A percentile compares a stretch with the other conserved stretches of the same genome.
Conservation (phyloP, 2,329 filamentous ascomycete genomes). For the Neurospora sp. region DNA sequence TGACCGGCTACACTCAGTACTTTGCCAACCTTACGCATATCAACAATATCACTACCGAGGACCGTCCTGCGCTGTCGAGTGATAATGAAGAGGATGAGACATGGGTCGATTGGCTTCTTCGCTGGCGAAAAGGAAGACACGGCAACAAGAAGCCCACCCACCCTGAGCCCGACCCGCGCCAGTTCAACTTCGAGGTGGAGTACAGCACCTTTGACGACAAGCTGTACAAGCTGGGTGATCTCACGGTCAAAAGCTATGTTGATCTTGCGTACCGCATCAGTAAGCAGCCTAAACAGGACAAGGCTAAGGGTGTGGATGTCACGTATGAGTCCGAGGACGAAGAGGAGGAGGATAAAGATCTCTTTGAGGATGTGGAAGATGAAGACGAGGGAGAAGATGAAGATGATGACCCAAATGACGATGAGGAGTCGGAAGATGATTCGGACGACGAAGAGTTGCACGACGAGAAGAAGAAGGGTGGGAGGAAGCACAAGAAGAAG, state of each 20-base stretch:
- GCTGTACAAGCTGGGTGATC: conserved; percentile 64
- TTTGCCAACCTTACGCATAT: conserved; percentile 88
- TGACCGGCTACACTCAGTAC: conserved; percentile 79
- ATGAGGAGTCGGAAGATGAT: conserved; percentile 14
- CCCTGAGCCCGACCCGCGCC: conserved; percentile 45
- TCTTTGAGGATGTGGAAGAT: conserved; percentile 10
- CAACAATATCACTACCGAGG: conserved; percentile 48
- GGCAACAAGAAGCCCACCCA: conserved; percentile 45
- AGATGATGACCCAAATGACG: conserved; percentile 9
- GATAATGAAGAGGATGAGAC: conserved; percentile 16
- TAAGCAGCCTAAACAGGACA: conserved; percentile 23
- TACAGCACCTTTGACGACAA: conserved; percentile 76
- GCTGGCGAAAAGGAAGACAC: conserved; percentile 57
- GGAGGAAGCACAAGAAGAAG: conserved; percentile 34
- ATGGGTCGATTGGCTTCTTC: conserved; percentile 22
- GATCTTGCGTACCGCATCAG: conserved; percentile 73
- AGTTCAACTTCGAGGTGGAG: conserved; percentile 70
- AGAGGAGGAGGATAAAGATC: conserved; percentile 10
- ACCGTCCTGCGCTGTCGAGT: conserved; percentile 30
- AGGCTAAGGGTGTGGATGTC: conserved; percentile 12
- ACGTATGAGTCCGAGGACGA: conserved; percentile 1
- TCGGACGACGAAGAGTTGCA: conserved; percentile 20
- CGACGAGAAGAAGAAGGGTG: conserved; percentile 34
- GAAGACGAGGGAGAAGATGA: conserved; percentile 8
- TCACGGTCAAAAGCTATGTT: conserved; percentile 76